Percentiles rank a stretch among this genome's conserved stretches.
These are phyloP conservation scores for Aegilops umbellulata DNA, from an alignment of 176 grass and related monocot genomes.

Conservation along the genomic window DNA sequence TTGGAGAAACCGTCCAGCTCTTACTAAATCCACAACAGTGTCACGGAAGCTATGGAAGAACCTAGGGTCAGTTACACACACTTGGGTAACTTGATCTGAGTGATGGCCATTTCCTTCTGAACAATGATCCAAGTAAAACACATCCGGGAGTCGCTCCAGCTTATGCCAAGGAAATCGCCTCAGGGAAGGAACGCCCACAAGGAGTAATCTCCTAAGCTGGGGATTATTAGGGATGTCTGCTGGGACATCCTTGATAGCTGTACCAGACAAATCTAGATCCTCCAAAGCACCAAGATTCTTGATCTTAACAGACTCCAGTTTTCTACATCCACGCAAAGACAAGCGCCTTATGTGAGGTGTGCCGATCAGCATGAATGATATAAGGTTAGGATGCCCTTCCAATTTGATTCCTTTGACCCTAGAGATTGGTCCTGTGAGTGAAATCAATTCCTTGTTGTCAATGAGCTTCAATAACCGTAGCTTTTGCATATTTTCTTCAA, in stretches of 20 bases:
- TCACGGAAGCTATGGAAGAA: neutral
- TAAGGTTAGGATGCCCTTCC: neutral
- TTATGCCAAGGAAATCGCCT: neutral
- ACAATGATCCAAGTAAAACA: neutral
- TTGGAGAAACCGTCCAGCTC: accelerated
- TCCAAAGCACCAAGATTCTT: slow-evolving; percentile 10
- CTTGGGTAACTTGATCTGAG: neutral
- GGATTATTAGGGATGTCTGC: neutral
- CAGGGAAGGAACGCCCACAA: neutral
- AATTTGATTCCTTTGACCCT: neutral
- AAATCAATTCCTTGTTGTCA: neutral
- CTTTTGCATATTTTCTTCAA: neutral
- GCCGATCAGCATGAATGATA: neutral
- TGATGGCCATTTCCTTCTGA: neutral
- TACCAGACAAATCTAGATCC: slow-evolving; percentile 4
- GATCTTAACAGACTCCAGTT: neutral
- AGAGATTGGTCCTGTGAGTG: neutral
- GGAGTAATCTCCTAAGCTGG: neutral
- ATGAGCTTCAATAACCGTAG: neutral
- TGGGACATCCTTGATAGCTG: neutral
- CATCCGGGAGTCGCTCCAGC: neutral
- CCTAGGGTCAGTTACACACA: neutral
- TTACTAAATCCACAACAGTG: accelerated
- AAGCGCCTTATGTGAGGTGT: neutral
- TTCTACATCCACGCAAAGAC: neutral